Base-by-base conservation (phyloP, 129 eudicot genomes). In the Ambrosia artemisiifolia region DNA sequence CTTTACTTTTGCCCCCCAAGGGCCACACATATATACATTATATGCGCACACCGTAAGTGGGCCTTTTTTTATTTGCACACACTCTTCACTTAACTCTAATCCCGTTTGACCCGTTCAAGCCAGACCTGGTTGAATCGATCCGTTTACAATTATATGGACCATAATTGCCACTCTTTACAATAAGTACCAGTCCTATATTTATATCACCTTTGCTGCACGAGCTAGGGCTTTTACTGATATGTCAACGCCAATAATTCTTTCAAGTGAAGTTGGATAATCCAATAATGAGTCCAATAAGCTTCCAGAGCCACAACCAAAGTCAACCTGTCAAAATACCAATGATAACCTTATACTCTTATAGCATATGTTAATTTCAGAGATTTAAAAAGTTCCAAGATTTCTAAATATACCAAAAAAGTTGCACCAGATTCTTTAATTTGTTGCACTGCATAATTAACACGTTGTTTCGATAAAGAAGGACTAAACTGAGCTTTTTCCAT, bases 301-400 rank as follows among this genome's bases (percentile, higher is more conserved):
- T 74, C 99, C 99, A 35, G 99, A 90, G 44, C 97, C 99, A 83
- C 97, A 95, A 46, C 99, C 99, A 35, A 95, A 95, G 78, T 95
- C 99, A 84, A 95, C 92, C 99, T 95, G 88, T 80, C 74, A 78
- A 18, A 44, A 20, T 70, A 50, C 20, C 47, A 63, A n/a, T 19
- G 11, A 75, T 82, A 61, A 69, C 72, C 14, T 9, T n/a, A 38
- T 82, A 61, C 65, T 69, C 14, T 9, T n/a, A 38, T 30, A 77
- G 16, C 56, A 65, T 30, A 20, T 1, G 60, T 42, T 17, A 17
- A 72, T n/a, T 72, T 53, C 34, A 36, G 14, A 69, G 17, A 82
- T 28, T 12, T 6, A 10, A 72, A 12, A 70, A 19, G 77, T 53
- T 32, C 48, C 19, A 16, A 38, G 55, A 70, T 69, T 62, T 11